Evolutionary conservation across 2,329 filamentous ascomycete species (phyloP).

Genomic region (Colletotrichum navitas): DNA sequence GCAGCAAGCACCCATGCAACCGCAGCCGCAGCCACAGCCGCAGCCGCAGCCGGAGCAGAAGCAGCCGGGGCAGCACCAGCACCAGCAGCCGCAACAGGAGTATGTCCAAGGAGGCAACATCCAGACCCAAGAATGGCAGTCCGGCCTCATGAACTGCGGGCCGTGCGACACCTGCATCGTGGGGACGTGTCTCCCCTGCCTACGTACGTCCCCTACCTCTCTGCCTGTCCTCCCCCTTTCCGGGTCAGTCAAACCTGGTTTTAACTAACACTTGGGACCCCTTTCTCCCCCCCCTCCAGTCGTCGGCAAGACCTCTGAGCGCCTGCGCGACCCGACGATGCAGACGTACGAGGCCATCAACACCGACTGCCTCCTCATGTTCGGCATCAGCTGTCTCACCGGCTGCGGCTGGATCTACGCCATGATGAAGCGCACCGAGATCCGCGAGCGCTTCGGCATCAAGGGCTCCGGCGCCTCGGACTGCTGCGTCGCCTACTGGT

Average conservation of each 20-base stretch:
- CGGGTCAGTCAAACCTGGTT: neutral
- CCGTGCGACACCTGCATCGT: conserved; percentile 56
- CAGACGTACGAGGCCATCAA: conserved; percentile 55
- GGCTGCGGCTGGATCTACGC: conserved; percentile 61
- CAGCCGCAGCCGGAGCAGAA: conserved; percentile 12
- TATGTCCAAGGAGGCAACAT: conserved; percentile 37
- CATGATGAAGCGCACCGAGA: conserved; percentile 66
- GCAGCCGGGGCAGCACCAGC: conserved; percentile 38
- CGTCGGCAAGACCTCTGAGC: conserved; percentile 58
- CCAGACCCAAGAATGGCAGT: conserved; percentile 53
- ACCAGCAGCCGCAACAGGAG: conserved; percentile 32
- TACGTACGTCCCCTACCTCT: conserved; percentile 52
- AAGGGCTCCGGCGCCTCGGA: conserved; percentile 62
- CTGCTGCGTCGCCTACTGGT: conserved; percentile 67
- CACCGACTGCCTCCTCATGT: conserved; percentile 57
- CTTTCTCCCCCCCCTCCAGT: conserved; percentile 51
- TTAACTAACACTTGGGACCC: neutral
- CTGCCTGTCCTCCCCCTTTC: neutral
- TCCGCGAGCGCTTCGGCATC: conserved; percentile 67
- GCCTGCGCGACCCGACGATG: conserved; percentile 59
- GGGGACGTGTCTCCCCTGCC: conserved; percentile 57
- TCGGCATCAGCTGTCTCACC: conserved; percentile 54
- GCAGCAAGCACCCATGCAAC: conserved; percentile 23
- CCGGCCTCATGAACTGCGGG: conserved; percentile 55
- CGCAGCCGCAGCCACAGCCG: conserved; percentile 16